These are phyloP conservation scores for Talaromyces trachyspermus DNA, from an alignment of 495 filamentous ascomycete species.

Conservation along the genomic window DNA sequence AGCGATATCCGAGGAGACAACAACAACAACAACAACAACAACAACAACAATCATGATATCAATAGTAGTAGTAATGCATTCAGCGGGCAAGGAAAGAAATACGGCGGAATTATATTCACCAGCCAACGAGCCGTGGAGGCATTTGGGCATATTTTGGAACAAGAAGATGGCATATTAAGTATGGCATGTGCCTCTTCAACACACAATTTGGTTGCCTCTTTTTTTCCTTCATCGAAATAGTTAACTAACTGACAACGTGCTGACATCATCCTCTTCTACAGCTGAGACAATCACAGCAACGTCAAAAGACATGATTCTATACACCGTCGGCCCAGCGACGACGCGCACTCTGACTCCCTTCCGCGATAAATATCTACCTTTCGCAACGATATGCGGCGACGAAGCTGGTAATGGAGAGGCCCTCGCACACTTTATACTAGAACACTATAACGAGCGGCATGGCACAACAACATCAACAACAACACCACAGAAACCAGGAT, in stretches of 20 bases:
- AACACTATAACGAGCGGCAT: slow-evolving; percentile 52
- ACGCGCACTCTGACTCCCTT: slow-evolving; percentile 61
- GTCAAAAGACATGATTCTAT: slow-evolving; percentile 54
- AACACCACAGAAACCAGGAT: slow-evolving; percentile 42
- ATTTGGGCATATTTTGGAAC: slow-evolving; percentile 50
- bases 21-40: too few species aligned
- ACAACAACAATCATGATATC: too few species aligned
- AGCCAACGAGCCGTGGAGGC: slow-evolving; percentile 91
- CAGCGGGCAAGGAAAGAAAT: slow-evolving; percentile 27
- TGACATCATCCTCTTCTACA: background rate
- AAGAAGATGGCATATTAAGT: background rate
- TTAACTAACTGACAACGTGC: background rate
- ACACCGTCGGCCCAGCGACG: slow-evolving; percentile 91
- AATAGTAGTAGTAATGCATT: slow-evolving; percentile 10
- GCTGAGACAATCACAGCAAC: slow-evolving; percentile 18
- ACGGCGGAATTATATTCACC: slow-evolving; percentile 87
- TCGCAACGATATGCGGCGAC: slow-evolving; percentile 59
- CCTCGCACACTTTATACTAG: slow-evolving; percentile 67
- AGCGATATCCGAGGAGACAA: too few species aligned
- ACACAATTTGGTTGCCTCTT: too few species aligned
- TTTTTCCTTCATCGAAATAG: too few species aligned
- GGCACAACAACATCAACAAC: slow-evolving; percentile 5
- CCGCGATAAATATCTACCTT: slow-evolving; percentile 28
- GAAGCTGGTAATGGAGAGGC: slow-evolving; percentile 76
- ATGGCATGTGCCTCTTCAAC: too few species aligned